phyloP scores from a whole-genome alignment of 768 basidiomycete species.

The Flagelloscypha sp. region DNA sequence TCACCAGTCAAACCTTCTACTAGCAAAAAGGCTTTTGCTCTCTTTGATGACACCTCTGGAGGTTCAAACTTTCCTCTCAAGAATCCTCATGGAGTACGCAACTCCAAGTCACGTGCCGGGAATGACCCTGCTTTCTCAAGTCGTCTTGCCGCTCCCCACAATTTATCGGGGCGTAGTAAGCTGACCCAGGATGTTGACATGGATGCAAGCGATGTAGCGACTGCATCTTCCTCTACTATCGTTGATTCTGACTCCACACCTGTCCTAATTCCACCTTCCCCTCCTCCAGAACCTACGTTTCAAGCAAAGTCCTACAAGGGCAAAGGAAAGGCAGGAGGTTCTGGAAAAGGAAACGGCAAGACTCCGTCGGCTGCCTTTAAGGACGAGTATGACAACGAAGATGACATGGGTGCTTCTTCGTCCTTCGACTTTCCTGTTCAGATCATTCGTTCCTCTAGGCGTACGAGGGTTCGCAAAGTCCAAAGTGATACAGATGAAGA shows the following conservation, averaged over 20 bases:
- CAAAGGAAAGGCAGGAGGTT: conserved; percentile 31
- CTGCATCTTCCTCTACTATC: too few relatives aligned
- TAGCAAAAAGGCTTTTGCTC: conserved; percentile 54
- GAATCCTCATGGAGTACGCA: too few relatives aligned
- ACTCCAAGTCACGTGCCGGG: too few relatives aligned
- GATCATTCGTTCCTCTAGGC: conserved; percentile 26
- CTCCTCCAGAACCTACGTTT: conserved; percentile 36
- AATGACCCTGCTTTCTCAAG: too few relatives aligned
- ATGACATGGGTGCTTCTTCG: conserved; percentile 20
- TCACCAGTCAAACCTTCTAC: conserved; percentile 60
- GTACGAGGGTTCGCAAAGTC: background rate
- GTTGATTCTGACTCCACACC: conserved; percentile 19
- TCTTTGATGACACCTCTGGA: conserved; percentile 51
- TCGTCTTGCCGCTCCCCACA: too few relatives aligned
- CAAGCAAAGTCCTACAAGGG: conserved; percentile 21
- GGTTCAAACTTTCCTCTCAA: background rate
- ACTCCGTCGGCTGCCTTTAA: conserved; percentile 1
- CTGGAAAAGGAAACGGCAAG: conserved; percentile 10
- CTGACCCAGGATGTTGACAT: too few relatives aligned
- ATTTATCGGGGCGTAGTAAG: too few relatives aligned
- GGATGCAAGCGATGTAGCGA: too few relatives aligned
- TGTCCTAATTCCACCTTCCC: conserved; percentile 58
- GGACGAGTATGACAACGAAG: conserved; percentile 20
- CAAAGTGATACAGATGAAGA: conserved; percentile 8
- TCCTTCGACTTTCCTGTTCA: conserved; percentile 20